These are phyloP conservation scores for Globisporangium radiosum DNA, from an alignment of 352 stramenopile species.

Conservation along the genomic window DNA sequence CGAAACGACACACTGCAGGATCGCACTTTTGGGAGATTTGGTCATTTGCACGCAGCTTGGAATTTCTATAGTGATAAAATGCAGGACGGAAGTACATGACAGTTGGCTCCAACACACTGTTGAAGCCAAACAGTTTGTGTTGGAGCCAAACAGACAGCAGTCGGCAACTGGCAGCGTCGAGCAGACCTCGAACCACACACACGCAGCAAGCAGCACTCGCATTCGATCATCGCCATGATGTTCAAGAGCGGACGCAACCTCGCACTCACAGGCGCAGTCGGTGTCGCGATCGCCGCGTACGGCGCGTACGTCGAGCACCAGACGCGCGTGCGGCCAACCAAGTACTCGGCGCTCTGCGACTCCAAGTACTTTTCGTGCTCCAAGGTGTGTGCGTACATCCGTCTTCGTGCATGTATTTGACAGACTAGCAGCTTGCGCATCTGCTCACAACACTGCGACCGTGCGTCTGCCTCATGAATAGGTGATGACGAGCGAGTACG, in stretches of 20 bases:
- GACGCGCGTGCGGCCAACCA: constrained; percentile 23
- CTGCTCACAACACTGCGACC: background rate
- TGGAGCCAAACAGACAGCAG: background rate
- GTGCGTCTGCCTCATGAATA: constrained; percentile 1
- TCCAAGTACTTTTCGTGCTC: constrained; percentile 47
- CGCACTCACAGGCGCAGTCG: constrained; percentile 18
- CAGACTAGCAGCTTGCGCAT: background rate
- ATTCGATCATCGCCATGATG: constrained; percentile 2
- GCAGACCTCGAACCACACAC: background rate
- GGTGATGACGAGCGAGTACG: constrained; percentile 54
- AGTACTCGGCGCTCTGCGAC: constrained; percentile 53
- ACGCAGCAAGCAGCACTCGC: background rate
- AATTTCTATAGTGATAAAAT: too few relatives aligned
- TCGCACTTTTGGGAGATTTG: too few relatives aligned
- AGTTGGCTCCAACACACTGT: too few relatives aligned
- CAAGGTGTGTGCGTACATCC: constrained; percentile 18
- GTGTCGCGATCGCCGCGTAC: constrained; percentile 27
- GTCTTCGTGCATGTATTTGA: background rate
- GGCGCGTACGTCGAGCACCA: constrained; percentile 43
- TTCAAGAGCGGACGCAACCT: constrained; percentile 11
- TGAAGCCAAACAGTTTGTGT: too few relatives aligned
- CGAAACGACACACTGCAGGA: too few relatives aligned
- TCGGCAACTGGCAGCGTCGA: background rate
- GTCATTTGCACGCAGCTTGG: too few relatives aligned
- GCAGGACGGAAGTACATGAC: too few relatives aligned